Evolutionary conservation across 2,329 filamentous ascomycete species (phyloP).

Genomic region (Ophiobolus disseminans): DNA sequence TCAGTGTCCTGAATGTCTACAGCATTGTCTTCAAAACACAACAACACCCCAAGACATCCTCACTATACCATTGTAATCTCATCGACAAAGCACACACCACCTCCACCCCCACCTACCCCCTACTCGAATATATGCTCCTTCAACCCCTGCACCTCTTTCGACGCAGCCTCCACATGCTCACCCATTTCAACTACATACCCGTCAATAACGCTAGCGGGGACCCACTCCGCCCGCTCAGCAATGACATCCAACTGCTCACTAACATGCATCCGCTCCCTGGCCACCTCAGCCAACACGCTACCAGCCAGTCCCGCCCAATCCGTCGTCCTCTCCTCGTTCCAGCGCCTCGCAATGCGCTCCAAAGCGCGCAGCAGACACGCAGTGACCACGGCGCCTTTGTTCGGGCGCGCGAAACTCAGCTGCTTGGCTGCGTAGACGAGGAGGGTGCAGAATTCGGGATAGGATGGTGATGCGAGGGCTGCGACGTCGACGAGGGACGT

Average conservation of each 20-base stretch:
- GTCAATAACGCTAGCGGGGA: conserved; percentile 36
- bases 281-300: conserved; percentile 59
- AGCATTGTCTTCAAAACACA: neutral
- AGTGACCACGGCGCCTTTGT: conserved; percentile 63
- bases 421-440: conserved; percentile 70
- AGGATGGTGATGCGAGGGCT: conserved; percentile 16
- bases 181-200: conserved; percentile 42
- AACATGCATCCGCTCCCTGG: conserved; percentile 13
- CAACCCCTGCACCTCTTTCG: conserved; percentile 21
- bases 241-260: conserved; percentile 40
- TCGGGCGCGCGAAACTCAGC: conserved; percentile 60
- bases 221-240: conserved; percentile 50
- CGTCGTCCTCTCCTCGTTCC: conserved; percentile 11
- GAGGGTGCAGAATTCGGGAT: conserved; percentile 61
- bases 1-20: neutral
- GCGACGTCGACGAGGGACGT: conserved; percentile 44
- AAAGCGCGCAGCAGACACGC: conserved; percentile 59
- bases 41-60: neutral
- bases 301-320: conserved; percentile 21
- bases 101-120: neutral
- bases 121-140: conserved; percentile 27
- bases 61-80: neutral
- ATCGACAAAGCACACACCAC: neutral
- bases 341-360: conserved; percentile 6
- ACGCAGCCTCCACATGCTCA: conserved; percentile 23